Conservation (phyloP, 225 moss, liverwort and hornwort species). For the Polytrichum formosum region DNA sequence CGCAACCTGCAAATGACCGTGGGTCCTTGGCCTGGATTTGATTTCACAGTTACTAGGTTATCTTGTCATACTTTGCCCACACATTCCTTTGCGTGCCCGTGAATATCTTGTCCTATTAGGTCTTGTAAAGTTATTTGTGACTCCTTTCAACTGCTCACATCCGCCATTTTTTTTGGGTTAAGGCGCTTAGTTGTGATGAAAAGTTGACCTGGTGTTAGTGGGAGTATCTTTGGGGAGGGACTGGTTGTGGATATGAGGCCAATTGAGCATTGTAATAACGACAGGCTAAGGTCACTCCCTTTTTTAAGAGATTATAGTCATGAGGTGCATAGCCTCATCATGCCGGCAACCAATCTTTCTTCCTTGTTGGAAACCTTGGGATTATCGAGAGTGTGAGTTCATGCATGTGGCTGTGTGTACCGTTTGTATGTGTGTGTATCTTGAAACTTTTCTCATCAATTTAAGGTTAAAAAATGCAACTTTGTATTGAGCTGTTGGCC, state of each 20-base stretch:
- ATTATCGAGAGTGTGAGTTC: too few species aligned
- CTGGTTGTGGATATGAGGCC: slow-evolving; percentile 47
- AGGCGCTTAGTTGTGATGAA: slow-evolving; percentile 42
- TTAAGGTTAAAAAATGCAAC: too few species aligned
- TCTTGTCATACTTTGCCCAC: slow-evolving; percentile 27
- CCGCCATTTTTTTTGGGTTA: slow-evolving; percentile 37
- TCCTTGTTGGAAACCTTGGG: too few species aligned
- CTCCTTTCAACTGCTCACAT: slow-evolving; percentile 36
- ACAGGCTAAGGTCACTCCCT: slow-evolving; percentile 50
- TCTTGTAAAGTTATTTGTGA: slow-evolving; percentile 53
- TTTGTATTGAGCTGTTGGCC: too few species aligned
- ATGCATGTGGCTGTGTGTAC: too few species aligned
- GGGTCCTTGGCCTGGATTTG: slow-evolving; percentile 90
- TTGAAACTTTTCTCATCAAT: too few species aligned
- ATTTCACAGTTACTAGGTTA: slow-evolving; percentile 12
- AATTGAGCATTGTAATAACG: slow-evolving; percentile 52
- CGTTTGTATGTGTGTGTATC: too few species aligned
- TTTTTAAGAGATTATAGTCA: slow-evolving; percentile 33
- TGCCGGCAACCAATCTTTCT: slow-evolving; percentile 9
- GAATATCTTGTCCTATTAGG: slow-evolving; percentile 38
- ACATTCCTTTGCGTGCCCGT: slow-evolving; percentile 22
- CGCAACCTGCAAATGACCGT: slow-evolving; percentile 79
- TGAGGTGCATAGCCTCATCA: slow-evolving; percentile 30
- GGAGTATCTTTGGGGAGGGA: slow-evolving; percentile 41
- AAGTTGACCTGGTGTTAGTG: slow-evolving; percentile 39